Evolutionary conservation across 2,329 filamentous ascomycete species (phyloP).

Genomic region (Metarhizium robertsii): DNA sequence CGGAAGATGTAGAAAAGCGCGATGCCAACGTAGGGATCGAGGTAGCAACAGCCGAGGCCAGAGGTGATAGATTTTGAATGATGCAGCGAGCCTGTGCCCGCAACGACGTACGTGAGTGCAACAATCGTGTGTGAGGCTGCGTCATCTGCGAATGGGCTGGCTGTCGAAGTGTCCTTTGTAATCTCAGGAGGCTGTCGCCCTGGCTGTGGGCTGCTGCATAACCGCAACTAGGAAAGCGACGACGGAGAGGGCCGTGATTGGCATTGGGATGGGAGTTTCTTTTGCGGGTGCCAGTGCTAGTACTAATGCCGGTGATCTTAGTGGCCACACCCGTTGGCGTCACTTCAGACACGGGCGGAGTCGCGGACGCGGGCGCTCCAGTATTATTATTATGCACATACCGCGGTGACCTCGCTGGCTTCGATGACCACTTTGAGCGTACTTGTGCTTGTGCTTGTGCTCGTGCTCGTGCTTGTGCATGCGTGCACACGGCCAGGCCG

Average conservation of each 20-base stretch:
- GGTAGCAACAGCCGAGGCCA: neutral
- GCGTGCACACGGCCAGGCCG: slow-evolving; percentile 15
- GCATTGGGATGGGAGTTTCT: slow-evolving; percentile 7
- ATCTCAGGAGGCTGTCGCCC: neutral
- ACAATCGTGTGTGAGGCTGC: neutral
- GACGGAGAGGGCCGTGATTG: neutral
- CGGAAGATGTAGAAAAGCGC: slow-evolving; percentile 4
- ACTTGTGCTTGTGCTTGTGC: neutral
- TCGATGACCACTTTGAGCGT: neutral
- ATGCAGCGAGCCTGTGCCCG: neutral
- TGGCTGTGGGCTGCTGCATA: too few relatives aligned
- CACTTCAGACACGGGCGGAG: neutral
- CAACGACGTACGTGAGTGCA: slow-evolving; percentile 1
- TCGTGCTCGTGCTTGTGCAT: neutral
- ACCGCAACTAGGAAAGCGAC: neutral
- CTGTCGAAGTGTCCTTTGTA: slow-evolving; percentile 9
- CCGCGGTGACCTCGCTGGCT: neutral
- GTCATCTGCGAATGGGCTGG: neutral
- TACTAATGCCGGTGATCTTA: neutral
- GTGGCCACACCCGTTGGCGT: slow-evolving; percentile 3
- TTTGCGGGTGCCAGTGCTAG: slow-evolving; percentile 10
- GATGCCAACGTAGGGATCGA: neutral
- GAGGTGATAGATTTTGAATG: neutral
- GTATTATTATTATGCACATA: neutral
- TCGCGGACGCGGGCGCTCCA: neutral